Evolutionary conservation across 23 red algal genomes (phyloP).

Genomic region (Porphyridium purpureum): DNA sequence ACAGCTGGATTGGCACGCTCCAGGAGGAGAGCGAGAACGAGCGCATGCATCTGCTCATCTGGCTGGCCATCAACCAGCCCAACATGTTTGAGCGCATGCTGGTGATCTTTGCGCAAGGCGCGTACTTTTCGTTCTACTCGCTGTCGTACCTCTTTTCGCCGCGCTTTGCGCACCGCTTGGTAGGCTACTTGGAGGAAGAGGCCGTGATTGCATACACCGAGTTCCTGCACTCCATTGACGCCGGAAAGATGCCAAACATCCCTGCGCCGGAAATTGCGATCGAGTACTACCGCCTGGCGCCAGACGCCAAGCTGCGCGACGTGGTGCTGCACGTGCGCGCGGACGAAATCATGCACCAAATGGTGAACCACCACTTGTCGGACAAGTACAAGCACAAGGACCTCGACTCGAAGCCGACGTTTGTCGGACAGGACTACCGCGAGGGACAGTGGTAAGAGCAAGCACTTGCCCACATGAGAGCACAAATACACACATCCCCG

Average conservation of each 20-base stretch:
- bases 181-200: constrained; percentile 94
- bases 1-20: constrained; percentile 58
- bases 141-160: constrained; percentile 38
- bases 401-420: neutral
- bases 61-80: constrained; percentile 62
- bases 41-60: constrained; percentile 86
- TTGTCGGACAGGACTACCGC: neutral
- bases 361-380: neutral
- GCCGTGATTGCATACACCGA: constrained; percentile 80
- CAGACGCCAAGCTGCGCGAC: constrained; percentile 63
- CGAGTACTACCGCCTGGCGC: constrained; percentile 54
- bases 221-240: constrained; percentile 71
- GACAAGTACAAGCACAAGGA: constrained; percentile 2
- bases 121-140: constrained; percentile 82
- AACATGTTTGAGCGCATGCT: constrained; percentile 55
- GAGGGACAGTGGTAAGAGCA: too few species aligned
- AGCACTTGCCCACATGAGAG: too few species aligned
- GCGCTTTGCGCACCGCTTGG: constrained; percentile 62
- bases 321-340: constrained; percentile 81
- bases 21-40: constrained; percentile 97
- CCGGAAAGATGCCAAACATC: constrained; percentile 54
- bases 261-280: constrained; percentile 79
- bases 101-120: constrained; percentile 58
- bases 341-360: constrained; percentile 43
- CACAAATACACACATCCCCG: too few species aligned